These are phyloP conservation scores for Tolypocladium ovalisporum DNA, from an alignment of 2,329 filamentous ascomycete species.

Conservation along the genomic window DNA sequence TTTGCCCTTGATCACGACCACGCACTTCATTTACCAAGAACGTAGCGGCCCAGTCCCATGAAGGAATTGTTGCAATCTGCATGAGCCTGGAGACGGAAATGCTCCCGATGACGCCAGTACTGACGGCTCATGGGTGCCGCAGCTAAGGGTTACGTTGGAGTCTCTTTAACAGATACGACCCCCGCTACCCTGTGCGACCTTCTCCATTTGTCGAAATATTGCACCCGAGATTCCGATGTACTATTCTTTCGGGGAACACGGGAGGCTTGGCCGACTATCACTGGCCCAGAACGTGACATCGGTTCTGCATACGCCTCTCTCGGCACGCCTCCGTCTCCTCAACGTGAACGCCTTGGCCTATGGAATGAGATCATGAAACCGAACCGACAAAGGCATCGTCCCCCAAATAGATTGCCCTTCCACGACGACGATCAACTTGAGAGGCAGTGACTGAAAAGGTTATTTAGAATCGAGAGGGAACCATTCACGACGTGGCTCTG, in stretches of 20 bases:
- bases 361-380: background rate
- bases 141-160: background rate
- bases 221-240: background rate
- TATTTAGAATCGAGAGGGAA: no score
- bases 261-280: background rate
- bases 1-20: no score
- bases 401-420: background rate
- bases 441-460: no score
- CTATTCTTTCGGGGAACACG: no score
- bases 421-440: no score
- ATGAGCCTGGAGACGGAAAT: background rate
- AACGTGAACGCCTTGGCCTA: background rate
- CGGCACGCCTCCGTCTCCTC: background rate
- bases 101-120: background rate
- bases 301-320: background rate
- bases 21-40: no score
- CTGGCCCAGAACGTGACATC: background rate
- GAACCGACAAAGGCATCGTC: background rate
- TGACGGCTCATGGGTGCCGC: background rate
- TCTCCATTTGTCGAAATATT: background rate
- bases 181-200: background rate
- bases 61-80: background rate
- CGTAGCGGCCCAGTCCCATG: background rate
- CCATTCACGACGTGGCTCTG: no score
- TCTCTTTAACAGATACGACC: background rate